phyloP scores from a whole-genome alignment of 225 moss, liverwort and hornwort species.

The Pleurozium schreberi region DNA sequence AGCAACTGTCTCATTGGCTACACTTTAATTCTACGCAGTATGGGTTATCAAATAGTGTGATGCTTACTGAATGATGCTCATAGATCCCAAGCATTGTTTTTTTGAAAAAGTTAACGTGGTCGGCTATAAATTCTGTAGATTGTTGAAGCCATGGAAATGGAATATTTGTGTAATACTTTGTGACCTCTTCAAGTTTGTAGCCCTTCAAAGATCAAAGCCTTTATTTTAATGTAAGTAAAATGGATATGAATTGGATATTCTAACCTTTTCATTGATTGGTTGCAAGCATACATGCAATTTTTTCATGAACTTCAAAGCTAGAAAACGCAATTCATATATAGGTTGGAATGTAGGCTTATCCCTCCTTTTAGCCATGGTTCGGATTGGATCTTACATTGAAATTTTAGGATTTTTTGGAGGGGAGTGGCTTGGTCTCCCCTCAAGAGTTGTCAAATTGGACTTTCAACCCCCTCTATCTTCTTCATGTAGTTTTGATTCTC shows the following conservation, averaged over 20 bases:
- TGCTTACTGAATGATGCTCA: background rate
- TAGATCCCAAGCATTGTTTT: background rate
- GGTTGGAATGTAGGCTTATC: background rate
- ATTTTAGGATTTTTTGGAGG: fast-evolving
- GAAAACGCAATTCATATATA: fast-evolving
- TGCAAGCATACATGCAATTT: background rate
- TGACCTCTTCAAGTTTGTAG: background rate
- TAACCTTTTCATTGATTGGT: fast-evolving
- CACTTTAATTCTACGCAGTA: background rate
- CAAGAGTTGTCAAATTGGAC: too few relatives aligned
- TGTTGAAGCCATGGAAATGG: background rate
- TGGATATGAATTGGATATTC: background rate
- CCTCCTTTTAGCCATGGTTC: background rate
- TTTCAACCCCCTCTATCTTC: background rate
- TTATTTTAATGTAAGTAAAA: background rate
- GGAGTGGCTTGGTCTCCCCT: background rate
- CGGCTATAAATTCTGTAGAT: too few relatives aligned
- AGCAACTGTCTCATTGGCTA: background rate
- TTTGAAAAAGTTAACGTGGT: background rate
- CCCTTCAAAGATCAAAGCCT: background rate
- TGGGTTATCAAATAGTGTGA: background rate
- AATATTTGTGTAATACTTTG: background rate
- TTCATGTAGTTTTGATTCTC: too few relatives aligned
- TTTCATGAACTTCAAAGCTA: background rate
- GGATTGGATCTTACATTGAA: too few relatives aligned